phyloP scores from a whole-genome alignment of 2,329 filamentous ascomycete species.

The Endothia cerciana region DNA sequence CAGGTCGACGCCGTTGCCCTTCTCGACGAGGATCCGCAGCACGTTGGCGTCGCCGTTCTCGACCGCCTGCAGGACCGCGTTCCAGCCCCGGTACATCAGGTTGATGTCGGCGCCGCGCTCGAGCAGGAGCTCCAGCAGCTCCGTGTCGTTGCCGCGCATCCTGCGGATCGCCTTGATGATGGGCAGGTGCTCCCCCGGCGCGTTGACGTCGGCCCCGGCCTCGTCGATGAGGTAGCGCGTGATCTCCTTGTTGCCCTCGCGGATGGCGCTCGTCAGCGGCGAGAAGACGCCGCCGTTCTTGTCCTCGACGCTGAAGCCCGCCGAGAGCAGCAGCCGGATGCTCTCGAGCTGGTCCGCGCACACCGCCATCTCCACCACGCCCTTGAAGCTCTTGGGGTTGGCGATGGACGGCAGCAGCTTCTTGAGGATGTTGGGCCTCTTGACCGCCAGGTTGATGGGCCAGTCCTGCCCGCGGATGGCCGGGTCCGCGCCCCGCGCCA shows the following conservation, averaged over 20 bases:
- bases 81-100: constrained; percentile 68
- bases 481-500: constrained; percentile 63
- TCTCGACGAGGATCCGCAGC: constrained; percentile 53
- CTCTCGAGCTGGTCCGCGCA: constrained; percentile 68
- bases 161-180: constrained; percentile 71
- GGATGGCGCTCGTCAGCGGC: constrained; percentile 68
- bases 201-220: constrained; percentile 66
- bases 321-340: constrained; percentile 65
- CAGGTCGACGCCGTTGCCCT: constrained; percentile 33
- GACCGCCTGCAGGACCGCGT: constrained; percentile 66
- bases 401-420: constrained; percentile 60
- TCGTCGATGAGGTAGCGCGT: constrained; percentile 64
- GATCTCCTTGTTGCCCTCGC: constrained; percentile 64
- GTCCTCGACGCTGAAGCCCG: constrained; percentile 70
- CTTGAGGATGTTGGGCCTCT: constrained; percentile 61
- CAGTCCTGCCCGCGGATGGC: constrained; percentile 69
- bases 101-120: constrained; percentile 69
- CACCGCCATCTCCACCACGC: constrained; percentile 70
- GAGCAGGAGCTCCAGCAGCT: constrained; percentile 66
- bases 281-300: constrained; percentile 75
- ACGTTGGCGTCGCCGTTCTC: constrained; percentile 64
- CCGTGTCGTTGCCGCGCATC: constrained; percentile 57
- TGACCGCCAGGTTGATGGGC: constrained; percentile 72
- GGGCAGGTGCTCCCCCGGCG: constrained; percentile 71
- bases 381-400: constrained; percentile 65